Conservation (phyloP, 805 yeast genomes). For the Citeromyces nyonsensis region DNA sequence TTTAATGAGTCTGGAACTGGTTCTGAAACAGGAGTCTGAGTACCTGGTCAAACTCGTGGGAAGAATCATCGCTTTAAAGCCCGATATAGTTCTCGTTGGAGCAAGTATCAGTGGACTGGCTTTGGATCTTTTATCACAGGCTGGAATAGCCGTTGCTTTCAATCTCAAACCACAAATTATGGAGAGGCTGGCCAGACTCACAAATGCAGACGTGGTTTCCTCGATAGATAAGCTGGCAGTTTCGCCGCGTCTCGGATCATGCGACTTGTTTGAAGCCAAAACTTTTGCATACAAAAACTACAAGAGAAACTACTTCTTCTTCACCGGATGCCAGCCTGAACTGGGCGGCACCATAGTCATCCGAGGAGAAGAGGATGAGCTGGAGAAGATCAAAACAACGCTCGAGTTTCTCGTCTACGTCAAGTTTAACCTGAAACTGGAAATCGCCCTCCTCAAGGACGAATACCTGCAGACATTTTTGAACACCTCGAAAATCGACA, state of each 20-base stretch:
- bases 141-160: constrained; percentile 69
- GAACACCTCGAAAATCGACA: constrained; percentile 3
- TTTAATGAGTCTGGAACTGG: constrained; percentile 69
- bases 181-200: constrained; percentile 60
- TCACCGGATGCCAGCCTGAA: constrained; percentile 60
- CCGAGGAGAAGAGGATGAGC: constrained; percentile 61
- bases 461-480: constrained; percentile 37
- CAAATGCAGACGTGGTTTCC: constrained; percentile 73
- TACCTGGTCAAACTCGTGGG: constrained; percentile 70
- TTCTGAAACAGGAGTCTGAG: constrained; percentile 78
- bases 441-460: constrained; percentile 58
- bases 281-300: constrained; percentile 40
- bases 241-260: constrained; percentile 57
- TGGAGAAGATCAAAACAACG: constrained; percentile 56
- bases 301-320: constrained; percentile 60
- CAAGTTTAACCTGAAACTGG: constrained; percentile 66
- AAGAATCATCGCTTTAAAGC: constrained; percentile 59
- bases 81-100: constrained; percentile 67
- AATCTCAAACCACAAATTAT: constrained; percentile 73
- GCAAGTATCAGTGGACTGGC: constrained; percentile 78
- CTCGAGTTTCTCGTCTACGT: constrained; percentile 70
- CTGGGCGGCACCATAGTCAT: constrained; percentile 76
- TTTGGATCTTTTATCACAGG: constrained; percentile 47
- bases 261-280: constrained; percentile 57
- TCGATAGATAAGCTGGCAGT: constrained; percentile 77